Percentiles rank a stretch among this genome's conserved stretches.
These are phyloP conservation scores for Pythium guiyangense DNA, from an alignment of 352 stramenopile species.

Conservation along the genomic window DNA sequence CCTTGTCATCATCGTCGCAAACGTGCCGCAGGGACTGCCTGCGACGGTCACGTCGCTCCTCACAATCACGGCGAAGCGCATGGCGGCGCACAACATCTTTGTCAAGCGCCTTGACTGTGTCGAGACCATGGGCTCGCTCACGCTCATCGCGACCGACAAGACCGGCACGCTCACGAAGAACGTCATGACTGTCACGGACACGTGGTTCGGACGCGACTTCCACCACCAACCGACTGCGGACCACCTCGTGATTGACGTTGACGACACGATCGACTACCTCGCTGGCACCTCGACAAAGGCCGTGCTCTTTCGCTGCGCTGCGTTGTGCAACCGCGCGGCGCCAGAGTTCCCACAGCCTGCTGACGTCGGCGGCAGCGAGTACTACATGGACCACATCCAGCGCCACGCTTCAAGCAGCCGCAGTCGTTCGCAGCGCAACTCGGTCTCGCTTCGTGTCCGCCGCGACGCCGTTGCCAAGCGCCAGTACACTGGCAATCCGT, in stretches of 20 bases:
- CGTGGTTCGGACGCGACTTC: constrained; percentile 29
- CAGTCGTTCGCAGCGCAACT: no score
- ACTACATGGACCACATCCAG: no score
- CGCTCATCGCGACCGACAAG: constrained; percentile 91
- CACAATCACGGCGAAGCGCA: constrained; percentile 76
- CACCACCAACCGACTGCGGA: constrained; percentile 22
- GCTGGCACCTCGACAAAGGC: constrained; percentile 19
- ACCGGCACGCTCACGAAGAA: constrained; percentile 89
- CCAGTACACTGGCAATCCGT: no score
- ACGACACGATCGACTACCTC: constrained; percentile 31
- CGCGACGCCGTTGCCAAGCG: no score
- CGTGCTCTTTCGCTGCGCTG: constrained; percentile 36
- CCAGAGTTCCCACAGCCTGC: no score
- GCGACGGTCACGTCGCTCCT: constrained; percentile 86
- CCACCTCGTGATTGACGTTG: constrained; percentile 25
- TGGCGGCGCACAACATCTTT: constrained; percentile 88
- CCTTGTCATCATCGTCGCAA: constrained; percentile 47
- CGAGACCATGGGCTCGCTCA: constrained; percentile 85
- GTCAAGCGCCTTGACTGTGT: no score
- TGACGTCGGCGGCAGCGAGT: no score
- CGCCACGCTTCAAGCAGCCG: no score
- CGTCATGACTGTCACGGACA: constrained; percentile 54
- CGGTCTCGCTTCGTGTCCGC: no score
- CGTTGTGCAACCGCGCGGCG: no score
- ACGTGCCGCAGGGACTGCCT: constrained; percentile 87